These are phyloP conservation scores for Mycena galericulata DNA, from an alignment of 768 basidiomycete species.

Conservation along the genomic window DNA sequence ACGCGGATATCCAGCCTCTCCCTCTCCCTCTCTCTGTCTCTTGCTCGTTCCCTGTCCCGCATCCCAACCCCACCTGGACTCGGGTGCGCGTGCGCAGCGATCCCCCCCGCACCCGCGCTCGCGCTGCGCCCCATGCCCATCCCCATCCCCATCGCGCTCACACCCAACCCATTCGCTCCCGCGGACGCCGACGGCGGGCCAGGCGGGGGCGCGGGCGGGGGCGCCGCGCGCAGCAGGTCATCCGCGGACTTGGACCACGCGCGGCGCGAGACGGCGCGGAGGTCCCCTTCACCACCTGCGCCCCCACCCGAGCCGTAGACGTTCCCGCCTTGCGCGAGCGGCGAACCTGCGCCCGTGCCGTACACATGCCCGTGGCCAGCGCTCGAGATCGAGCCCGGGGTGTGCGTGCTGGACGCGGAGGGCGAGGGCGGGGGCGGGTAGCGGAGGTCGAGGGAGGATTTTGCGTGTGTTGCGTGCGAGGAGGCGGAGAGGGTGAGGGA, in stretches of 20 bases:
- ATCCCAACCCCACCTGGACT: too few relatives aligned
- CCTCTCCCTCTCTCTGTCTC: too few relatives aligned
- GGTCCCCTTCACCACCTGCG: conserved; percentile 51
- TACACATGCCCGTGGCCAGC: too few relatives aligned
- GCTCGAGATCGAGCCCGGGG: conserved; percentile 7
- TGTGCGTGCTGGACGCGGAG: background rate
- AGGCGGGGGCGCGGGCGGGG: conserved; percentile 43
- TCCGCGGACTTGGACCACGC: conserved; percentile 87
- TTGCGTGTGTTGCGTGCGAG: conserved; percentile 5
- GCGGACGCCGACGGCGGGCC: background rate
- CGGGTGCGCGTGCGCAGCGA: too few relatives aligned
- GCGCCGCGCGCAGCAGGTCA: conserved; percentile 74
- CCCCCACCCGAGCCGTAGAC: conserved; percentile 22
- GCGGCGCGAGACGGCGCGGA: conserved; percentile 75
- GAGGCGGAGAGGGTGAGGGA: conserved; percentile 23
- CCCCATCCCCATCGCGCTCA: too few relatives aligned
- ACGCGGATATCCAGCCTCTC: conserved; percentile 33
- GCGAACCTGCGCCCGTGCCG: too few relatives aligned
- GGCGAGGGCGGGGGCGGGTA: conserved; percentile 7
- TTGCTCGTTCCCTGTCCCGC: too few relatives aligned
- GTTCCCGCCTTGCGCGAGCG: conserved; percentile 37
- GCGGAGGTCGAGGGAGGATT: conserved; percentile 30
- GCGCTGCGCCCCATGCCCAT: too few relatives aligned
- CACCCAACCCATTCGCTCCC: background rate
- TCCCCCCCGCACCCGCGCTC: conserved; percentile 34